These are phyloP conservation scores for Calonectria ilicicola DNA, from an alignment of 2,329 filamentous ascomycete genomes.

Conservation along the genomic window DNA sequence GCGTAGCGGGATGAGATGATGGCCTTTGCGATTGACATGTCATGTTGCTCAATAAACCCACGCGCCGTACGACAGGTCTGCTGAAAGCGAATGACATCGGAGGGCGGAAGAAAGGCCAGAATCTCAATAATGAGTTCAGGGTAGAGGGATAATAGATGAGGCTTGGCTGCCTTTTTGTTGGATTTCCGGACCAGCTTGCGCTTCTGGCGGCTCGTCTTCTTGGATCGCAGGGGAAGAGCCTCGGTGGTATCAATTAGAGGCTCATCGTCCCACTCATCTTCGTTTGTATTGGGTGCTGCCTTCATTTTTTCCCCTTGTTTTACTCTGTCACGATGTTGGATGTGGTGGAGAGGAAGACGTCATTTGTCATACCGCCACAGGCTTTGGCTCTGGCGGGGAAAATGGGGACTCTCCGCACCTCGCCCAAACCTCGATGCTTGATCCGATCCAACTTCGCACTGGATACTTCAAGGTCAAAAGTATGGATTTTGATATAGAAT, in stretches of 20 bases:
- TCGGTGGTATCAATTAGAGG: background rate
- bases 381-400: background rate
- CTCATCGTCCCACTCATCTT: background rate
- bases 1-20: constrained; percentile 1
- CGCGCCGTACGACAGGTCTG: background rate
- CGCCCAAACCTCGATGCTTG: background rate
- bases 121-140: constrained; percentile 10
- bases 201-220: constrained; percentile 1
- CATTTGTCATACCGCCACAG: background rate
- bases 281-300: background rate
- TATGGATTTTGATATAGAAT: background rate
- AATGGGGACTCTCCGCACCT: background rate
- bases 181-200: constrained; percentile 1
- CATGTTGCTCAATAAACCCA: background rate
- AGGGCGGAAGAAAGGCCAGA: background rate
- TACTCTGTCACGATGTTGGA: background rate
- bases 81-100: constrained; percentile 1
- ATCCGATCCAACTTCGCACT: background rate
- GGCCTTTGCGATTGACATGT: background rate
- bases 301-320: background rate
- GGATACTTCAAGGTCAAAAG: too few relatives aligned
- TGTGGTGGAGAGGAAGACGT: background rate
- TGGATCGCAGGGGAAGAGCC: constrained; percentile 1
- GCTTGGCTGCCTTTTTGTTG: background rate
- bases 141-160: background rate